Base-by-base conservation (phyloP, 2,329 filamentous ascomycete genomes). In the Triangularia setosa region DNA sequence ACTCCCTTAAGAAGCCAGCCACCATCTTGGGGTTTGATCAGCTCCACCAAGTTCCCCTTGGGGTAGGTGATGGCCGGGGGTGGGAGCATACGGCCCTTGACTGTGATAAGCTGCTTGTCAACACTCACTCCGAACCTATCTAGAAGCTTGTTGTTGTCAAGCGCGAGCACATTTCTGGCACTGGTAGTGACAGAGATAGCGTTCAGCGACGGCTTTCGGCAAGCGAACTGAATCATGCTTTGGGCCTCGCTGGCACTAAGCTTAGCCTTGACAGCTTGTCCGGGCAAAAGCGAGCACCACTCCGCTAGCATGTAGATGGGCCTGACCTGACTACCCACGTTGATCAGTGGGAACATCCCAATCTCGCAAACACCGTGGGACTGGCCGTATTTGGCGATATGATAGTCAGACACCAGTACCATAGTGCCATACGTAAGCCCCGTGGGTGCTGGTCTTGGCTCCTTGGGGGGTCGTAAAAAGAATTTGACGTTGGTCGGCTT, bases 171-270 rank as follows among this genome's bases (percentile, higher is more conserved):
- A 18, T 78, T 67, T 24, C 86, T 81, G 2, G 85, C 89, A 8
- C 82, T 80, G 0, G 74, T 81, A 1, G 83, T 80, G 69, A 95
- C 89, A 0, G 88, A 90, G 1, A 80, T 72, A 0, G 88, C 90
- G 68, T 94, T 96, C 5, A 82, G 78, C 1, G 81, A 81, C 0
- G 91, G 91, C 0, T 78, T 78, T 3, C 89, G 84, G 63, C 89
- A 91, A 1, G 92, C 89, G 72, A 92, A 91, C 0, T 77, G 77
- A 55, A 94, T 86, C 91, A 95, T 93, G 0, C 78, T 71, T 0
- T 83, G 80, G 0, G 89, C 90, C 72, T 94, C 89, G 0, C 80
- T 75, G 0, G 82, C 78, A 0, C 74, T 81, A 16, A 93, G 79
- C 70, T 87, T 87, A 3, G 83, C 77, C 44, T 83, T 85, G 23